Conservation (phyloP, 2,329 filamentous ascomycete genomes). For the Aspergillus quadricinctus region DNA sequence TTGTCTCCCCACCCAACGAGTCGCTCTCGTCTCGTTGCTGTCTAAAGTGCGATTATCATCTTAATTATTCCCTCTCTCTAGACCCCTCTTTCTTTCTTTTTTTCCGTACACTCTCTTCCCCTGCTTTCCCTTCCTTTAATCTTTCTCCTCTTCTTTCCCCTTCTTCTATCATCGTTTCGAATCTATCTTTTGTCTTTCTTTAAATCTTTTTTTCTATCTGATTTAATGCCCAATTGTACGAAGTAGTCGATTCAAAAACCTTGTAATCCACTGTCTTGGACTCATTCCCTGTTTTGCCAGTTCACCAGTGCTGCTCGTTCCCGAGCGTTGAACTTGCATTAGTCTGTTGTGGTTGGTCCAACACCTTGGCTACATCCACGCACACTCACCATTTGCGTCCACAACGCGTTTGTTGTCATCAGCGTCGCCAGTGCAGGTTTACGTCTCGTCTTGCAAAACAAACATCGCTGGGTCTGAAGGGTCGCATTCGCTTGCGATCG, state of each 20-base stretch:
- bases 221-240: slow-evolving; percentile 3
- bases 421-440: slow-evolving; percentile 4
- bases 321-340: slow-evolving; percentile 6
- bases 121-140: slow-evolving; percentile 10
- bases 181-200: slow-evolving; percentile 3
- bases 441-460: background rate
- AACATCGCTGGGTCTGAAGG: background rate
- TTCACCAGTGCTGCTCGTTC: slow-evolving; percentile 9
- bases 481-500: background rate
- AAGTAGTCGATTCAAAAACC: slow-evolving; percentile 5
- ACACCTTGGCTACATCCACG: slow-evolving; percentile 15
- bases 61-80: slow-evolving; percentile 7
- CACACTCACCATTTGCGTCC: slow-evolving; percentile 10
- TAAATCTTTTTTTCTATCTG: slow-evolving; percentile 1
- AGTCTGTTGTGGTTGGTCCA: slow-evolving; percentile 13
- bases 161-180: background rate
- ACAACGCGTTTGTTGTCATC: slow-evolving; percentile 18
- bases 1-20: slow-evolving; percentile 34
- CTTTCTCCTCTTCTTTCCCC: slow-evolving; percentile 11
- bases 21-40: slow-evolving; percentile 36
- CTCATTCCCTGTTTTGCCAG: slow-evolving; percentile 10
- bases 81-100: slow-evolving; percentile 14
- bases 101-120: slow-evolving; percentile 2
- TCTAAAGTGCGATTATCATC: slow-evolving; percentile 8
- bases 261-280: slow-evolving; percentile 1